Conservation (phyloP, 2,329 filamentous ascomycete genomes). For the Aspergillus transmontanensis region DNA sequence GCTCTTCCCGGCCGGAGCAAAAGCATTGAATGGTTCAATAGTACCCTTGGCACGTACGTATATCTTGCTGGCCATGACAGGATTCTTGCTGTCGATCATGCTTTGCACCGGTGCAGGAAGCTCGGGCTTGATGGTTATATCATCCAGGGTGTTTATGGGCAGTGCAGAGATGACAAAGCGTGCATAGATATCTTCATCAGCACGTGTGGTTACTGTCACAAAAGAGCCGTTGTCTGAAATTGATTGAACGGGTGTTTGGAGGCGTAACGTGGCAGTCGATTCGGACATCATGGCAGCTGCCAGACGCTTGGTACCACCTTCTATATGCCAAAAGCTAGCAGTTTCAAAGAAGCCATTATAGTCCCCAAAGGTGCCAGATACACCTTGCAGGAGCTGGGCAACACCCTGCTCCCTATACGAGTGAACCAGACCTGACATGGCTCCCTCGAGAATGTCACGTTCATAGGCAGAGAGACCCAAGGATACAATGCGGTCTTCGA, state of each 20-base stretch:
- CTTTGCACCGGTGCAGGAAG: neutral
- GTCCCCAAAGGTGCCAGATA: neutral
- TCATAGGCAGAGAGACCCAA: neutral
- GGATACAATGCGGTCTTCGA: neutral
- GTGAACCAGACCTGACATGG: constrained; percentile 1
- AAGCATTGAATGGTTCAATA: neutral
- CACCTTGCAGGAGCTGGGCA: neutral
- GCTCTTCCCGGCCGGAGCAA: neutral
- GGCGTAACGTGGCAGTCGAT: neutral
- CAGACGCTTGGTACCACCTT: neutral
- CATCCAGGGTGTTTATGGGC: neutral
- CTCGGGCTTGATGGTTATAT: neutral
- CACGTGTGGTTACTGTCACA: neutral
- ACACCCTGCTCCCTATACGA: neutral
- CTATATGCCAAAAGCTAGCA: neutral
- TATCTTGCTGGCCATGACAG: neutral
- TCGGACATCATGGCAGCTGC: neutral
- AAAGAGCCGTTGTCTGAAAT: neutral
- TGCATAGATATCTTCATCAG: neutral
- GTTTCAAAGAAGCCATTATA: constrained; percentile 1
- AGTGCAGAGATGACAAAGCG: neutral
- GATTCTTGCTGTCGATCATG: neutral
- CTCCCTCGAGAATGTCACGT: neutral
- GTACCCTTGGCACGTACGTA: neutral
- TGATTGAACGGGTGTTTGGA: neutral